Percentiles rank a stretch among this genome's conserved stretches.
Evolutionary conservation across 139 green algal species (phyloP).

Genomic region (Deuterostichococcus epilithicus): DNA sequence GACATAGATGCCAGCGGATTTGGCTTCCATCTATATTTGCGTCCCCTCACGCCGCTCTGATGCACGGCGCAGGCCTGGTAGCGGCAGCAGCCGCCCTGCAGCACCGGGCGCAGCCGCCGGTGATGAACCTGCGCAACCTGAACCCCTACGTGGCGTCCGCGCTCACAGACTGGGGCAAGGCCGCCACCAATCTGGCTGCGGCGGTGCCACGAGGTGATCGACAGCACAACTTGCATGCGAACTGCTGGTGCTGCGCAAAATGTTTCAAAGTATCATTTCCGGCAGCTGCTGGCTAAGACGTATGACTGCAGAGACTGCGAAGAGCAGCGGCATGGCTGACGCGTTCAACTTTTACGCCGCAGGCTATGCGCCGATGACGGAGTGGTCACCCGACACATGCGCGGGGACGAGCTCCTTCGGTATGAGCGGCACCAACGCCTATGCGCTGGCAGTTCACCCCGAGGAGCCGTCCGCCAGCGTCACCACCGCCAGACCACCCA

Average conservation of each 20-base stretch:
- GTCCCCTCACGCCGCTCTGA: background rate
- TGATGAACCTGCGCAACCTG: conserved; percentile 53
- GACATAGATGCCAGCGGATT: too few relatives aligned
- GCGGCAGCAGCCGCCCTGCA: conserved; percentile 40
- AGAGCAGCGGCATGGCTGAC: too few relatives aligned
- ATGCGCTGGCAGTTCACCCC: conserved; percentile 18
- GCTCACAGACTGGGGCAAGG: conserved; percentile 11
- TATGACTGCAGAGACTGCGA: background rate
- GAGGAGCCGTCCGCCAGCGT: background rate
- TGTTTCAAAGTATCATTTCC: too few relatives aligned
- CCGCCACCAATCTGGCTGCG: background rate
- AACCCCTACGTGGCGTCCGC: conserved; percentile 65
- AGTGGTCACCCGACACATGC: background rate
- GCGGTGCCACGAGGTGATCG: background rate
- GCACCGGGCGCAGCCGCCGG: conserved; percentile 32
- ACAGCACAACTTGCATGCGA: background rate
- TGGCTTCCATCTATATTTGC: too few relatives aligned
- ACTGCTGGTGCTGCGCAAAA: too few relatives aligned
- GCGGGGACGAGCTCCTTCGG: conserved; percentile 79
- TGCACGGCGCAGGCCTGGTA: conserved; percentile 51
- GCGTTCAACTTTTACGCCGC: too few relatives aligned
- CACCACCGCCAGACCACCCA: too few relatives aligned
- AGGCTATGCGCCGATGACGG: background rate
- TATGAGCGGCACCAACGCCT: conserved; percentile 84
- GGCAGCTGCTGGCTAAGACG: too few relatives aligned